Conservation (phyloP, 2,329 filamentous ascomycete species). For the Aureobasidium melanogenum region DNA sequence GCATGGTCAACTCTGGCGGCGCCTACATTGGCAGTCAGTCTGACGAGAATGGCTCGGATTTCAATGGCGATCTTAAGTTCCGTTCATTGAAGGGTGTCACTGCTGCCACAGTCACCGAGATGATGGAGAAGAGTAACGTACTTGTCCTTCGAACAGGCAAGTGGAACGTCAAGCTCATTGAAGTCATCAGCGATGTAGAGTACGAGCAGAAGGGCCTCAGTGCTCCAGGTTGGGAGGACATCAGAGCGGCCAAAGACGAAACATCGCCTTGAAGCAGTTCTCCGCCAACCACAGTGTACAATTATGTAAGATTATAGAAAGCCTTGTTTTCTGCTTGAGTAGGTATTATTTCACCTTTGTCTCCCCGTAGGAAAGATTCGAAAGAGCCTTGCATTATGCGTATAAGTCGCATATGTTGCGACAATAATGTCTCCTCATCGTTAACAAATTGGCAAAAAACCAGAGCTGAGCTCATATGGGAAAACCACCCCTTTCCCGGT, state of each 20-base stretch:
- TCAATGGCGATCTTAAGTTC: constrained; percentile 48
- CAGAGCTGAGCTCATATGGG: not conserved
- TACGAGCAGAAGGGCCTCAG: constrained; percentile 38
- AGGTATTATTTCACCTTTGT: not conserved
- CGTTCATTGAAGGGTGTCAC: constrained; percentile 53
- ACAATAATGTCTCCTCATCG: not conserved
- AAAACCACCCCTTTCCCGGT: not conserved
- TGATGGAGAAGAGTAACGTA: constrained; percentile 34
- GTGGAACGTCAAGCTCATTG: constrained; percentile 50
- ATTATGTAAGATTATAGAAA: constrained; percentile 3
- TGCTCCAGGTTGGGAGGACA: constrained; percentile 43
- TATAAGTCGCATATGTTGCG: no score
- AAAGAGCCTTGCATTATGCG: no score
- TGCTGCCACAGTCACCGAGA: constrained; percentile 48
- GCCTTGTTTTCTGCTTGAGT: not conserved
- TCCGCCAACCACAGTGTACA: not conserved
- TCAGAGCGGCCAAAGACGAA: constrained; percentile 11
- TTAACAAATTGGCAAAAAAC: not conserved
- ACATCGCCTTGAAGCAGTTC: not conserved
- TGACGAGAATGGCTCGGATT: constrained; percentile 33
- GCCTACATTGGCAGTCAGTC: constrained; percentile 22
- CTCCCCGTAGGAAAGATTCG: no score
- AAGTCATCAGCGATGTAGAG: constrained; percentile 46
- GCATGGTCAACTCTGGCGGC: constrained; percentile 24
- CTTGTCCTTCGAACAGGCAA: constrained; percentile 52